phyloP scores from a whole-genome alignment of 805 yeast species.

The Candida pseudoglaebosa region DNA sequence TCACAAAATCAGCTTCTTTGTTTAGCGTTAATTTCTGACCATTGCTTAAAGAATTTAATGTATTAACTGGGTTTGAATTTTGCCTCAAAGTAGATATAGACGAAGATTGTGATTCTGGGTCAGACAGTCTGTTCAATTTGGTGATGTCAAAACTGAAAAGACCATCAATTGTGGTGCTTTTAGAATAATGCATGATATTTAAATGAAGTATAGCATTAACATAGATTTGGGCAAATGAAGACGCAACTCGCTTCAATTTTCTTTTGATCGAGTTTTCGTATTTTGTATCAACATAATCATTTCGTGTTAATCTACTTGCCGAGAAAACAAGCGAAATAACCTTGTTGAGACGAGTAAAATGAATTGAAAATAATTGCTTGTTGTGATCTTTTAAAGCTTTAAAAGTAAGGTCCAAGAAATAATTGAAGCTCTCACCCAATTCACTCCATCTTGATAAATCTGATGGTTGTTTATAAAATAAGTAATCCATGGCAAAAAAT shows the following conservation, averaged over 20 bases:
- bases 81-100: conserved; percentile 16
- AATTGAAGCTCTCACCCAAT: conserved; percentile 44
- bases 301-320: conserved; percentile 50
- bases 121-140: conserved; percentile 19
- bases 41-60: conserved; percentile 7
- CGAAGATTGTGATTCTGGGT: conserved; percentile 11
- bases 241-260: conserved; percentile 49
- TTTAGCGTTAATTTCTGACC: conserved; percentile 3
- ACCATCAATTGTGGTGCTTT: conserved; percentile 20
- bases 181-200: conserved; percentile 33
- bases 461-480: conserved; percentile 56
- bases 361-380: conserved; percentile 49
- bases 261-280: conserved; percentile 45
- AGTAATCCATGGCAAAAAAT: conserved; percentile 32
- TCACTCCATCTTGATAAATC: conserved; percentile 63
- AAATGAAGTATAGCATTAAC: conserved; percentile 64
- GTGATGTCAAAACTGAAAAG: conserved; percentile 29
- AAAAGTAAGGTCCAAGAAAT: conserved; percentile 44
- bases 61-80: conserved; percentile 4
- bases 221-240: conserved; percentile 57
- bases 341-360: conserved; percentile 51
- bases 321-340: conserved; percentile 50
- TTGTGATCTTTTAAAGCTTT: conserved; percentile 50
- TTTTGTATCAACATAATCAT: conserved; percentile 46
- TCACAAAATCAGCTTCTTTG: conserved; percentile 10